Evolutionary conservation across 768 basidiomycete species (phyloP).

Genomic region (Agrocybe praecox): DNA sequence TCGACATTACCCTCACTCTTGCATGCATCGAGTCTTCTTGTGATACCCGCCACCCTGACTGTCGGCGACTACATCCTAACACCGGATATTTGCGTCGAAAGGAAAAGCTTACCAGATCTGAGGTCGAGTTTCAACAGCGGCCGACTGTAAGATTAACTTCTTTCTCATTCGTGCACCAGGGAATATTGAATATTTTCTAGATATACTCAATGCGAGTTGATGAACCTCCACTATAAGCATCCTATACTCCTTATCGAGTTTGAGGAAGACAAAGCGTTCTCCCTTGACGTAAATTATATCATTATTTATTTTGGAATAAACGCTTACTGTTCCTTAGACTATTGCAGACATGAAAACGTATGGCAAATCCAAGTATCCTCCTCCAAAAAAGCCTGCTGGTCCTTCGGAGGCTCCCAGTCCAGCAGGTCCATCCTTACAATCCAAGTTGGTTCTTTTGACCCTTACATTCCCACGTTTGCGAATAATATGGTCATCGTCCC

Average conservation of each 20-base stretch:
- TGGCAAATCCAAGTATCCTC: conserved; percentile 64
- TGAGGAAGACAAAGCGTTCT: conserved; percentile 95
- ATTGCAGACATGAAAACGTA: conserved; percentile 70
- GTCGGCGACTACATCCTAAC: conserved; percentile 96
- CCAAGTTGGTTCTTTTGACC: conserved; percentile 90
- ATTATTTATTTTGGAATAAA: background rate
- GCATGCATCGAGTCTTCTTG: conserved; percentile 76
- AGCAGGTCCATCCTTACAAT: conserved; percentile 67
- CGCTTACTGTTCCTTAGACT: conserved; percentile 36
- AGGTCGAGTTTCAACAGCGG: conserved; percentile 94
- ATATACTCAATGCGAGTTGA: conserved; percentile 95
- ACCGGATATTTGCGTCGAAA: conserved; percentile 94
- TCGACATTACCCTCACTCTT: conserved; percentile 89
- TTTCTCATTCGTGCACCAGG: background rate
- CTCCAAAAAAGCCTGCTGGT: conserved; percentile 48
- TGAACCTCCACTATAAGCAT: conserved; percentile 95
- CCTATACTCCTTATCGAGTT: conserved; percentile 95
- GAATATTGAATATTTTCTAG: conserved; percentile 38
- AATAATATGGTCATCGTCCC: conserved; percentile 97
- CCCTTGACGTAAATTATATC: conserved; percentile 66
- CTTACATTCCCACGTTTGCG: conserved; percentile 90
- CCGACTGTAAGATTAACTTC: conserved; percentile 66
- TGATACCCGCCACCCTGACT: conserved; percentile 90
- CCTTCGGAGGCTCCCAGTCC: conserved; percentile 29
- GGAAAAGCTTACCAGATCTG: conserved; percentile 93